Percentiles rank a stretch among this genome's conserved stretches.
phyloP scores from a whole-genome alignment of 345 rosid genomes.

The Erodium maritimum region DNA sequence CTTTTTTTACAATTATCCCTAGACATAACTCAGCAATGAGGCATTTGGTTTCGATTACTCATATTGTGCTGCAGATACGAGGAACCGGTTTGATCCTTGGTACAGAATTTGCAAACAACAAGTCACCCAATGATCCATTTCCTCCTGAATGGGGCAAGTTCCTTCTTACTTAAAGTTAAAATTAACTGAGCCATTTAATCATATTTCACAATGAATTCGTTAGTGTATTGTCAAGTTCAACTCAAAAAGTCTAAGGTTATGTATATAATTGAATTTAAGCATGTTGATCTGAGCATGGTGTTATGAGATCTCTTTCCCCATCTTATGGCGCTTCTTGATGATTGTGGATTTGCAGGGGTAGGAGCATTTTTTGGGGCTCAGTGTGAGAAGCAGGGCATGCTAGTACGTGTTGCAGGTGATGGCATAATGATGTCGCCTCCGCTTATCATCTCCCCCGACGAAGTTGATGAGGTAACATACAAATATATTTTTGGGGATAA shows the following conservation, averaged over 20 bases:
- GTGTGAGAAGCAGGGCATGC: constrained; percentile 68
- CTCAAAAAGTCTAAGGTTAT: too few species aligned
- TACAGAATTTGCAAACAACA: constrained; percentile 77
- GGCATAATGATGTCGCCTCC: constrained; percentile 93
- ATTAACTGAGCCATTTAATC: not conserved
- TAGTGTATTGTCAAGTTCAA: not conserved
- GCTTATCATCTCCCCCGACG: constrained; percentile 47
- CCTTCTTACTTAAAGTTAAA: constrained; percentile 2
- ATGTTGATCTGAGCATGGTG: too few species aligned
- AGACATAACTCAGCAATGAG: not conserved
- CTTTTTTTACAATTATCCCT: too few species aligned
- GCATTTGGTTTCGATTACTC: constrained; percentile 4
- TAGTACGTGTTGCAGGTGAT: constrained; percentile 87
- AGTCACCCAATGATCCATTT: constrained; percentile 80
- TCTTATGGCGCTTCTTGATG: not conserved
- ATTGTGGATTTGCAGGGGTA: constrained; percentile 35
- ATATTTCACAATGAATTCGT: too few species aligned
- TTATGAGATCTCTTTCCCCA: not conserved
- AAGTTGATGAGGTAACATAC: constrained; percentile 57
- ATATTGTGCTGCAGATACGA: constrained; percentile 46
- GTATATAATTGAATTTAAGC: too few species aligned
- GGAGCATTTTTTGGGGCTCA: constrained; percentile 84
- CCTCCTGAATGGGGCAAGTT: constrained; percentile 93
- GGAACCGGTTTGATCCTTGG: constrained; percentile 89
- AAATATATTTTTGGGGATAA: not conserved